A percentile compares a stretch with the other conserved stretches of the same genome.
Conservation (phyloP, 108 stramenopile species). For the Nannochloropsis gaditana region DNA sequence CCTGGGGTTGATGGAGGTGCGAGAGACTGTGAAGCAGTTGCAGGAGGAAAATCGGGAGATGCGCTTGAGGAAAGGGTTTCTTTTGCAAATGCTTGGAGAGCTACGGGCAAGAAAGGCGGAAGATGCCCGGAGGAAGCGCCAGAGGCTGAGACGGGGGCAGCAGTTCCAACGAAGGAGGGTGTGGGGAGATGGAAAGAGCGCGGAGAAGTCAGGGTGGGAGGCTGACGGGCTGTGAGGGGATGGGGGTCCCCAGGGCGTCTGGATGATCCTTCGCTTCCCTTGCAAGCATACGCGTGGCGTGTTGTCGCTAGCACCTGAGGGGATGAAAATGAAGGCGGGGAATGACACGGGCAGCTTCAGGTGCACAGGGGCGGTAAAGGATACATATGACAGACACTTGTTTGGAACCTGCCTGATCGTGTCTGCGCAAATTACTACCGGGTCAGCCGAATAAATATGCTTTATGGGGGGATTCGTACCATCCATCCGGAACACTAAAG, state of each 20-base stretch:
- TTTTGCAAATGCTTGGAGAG: neutral
- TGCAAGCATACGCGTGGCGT: no score
- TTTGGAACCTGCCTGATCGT: no score
- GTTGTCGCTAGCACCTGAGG: neutral
- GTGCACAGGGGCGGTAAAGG: no score
- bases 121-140: neutral
- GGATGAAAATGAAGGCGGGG: neutral
- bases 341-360: neutral
- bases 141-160: neutral
- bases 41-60: neutral
- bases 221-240: neutral
- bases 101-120: neutral
- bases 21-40: neutral
- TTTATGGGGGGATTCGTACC: no score
- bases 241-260: neutral
- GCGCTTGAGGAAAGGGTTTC: neutral
- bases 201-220: neutral
- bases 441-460: no score
- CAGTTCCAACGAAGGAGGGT: neutral
- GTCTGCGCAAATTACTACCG: no score
- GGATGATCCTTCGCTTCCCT: no score
- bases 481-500: no score
- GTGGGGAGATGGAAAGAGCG: neutral
- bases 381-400: no score
- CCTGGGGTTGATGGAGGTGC: slow-evolving; percentile 3